These are phyloP conservation scores for Rossbeevera mucosa DNA, from an alignment of 768 basidiomycete genomes.

Conservation along the genomic window DNA sequence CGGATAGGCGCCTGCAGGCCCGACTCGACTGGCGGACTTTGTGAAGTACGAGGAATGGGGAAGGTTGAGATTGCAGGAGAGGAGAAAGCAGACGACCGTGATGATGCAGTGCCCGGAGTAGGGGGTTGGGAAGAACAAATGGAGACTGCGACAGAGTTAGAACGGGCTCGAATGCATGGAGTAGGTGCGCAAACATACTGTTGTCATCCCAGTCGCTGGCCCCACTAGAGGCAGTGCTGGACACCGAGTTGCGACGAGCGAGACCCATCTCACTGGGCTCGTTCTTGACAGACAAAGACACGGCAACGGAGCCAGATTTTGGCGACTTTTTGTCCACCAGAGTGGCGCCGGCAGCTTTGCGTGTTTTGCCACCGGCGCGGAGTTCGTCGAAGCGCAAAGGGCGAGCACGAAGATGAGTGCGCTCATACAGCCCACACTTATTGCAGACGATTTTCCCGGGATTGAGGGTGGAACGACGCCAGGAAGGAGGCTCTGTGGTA, in stretches of 20 bases:
- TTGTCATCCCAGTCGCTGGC: slow-evolving; percentile 79
- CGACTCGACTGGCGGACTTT: slow-evolving; percentile 46
- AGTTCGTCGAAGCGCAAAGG: slow-evolving; percentile 86
- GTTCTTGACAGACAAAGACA: slow-evolving; percentile 52
- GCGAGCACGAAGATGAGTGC: slow-evolving; percentile 78
- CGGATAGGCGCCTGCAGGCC: slow-evolving; percentile 50
- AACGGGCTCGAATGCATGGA: not conserved
- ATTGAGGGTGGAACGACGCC: slow-evolving; percentile 84
- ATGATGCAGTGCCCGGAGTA: slow-evolving; percentile 46
- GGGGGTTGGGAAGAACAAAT: slow-evolving; percentile 33
- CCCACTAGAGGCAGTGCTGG: slow-evolving; percentile 47
- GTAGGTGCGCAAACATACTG: slow-evolving; percentile 41
- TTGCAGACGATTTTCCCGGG: slow-evolving; percentile 93
- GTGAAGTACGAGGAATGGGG: slow-evolving; percentile 55
- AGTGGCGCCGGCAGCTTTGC: slow-evolving; percentile 38
- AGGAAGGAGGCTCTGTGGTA: slow-evolving; percentile 84
- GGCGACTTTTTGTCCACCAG: slow-evolving; percentile 30
- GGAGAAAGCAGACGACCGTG: slow-evolving; percentile 59
- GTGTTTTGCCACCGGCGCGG: slow-evolving; percentile 78
- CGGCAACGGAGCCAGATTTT: slow-evolving; percentile 34
- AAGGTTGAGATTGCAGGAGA: slow-evolving; percentile 59
- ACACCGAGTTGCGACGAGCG: slow-evolving; percentile 59
- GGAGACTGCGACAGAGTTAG: slow-evolving; percentile 17
- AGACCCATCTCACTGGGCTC: slow-evolving; percentile 53
- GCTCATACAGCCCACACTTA: slow-evolving; percentile 89